A percentile compares a stretch with the other conserved stretches of the same genome.
Conservation (phyloP, 306 rosid genomes). For the Inga laurina region DNA sequence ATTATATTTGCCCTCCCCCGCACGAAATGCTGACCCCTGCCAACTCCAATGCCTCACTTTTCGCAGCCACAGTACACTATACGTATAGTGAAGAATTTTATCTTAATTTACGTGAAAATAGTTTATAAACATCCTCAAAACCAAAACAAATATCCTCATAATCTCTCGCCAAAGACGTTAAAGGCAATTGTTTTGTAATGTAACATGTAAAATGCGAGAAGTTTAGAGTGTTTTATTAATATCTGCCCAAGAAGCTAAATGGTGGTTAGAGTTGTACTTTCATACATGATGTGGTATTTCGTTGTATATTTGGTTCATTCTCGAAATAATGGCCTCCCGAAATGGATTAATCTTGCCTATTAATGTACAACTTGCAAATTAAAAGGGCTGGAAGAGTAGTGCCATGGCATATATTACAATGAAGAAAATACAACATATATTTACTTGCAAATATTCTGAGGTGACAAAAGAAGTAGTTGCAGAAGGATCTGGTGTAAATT, state of each 20-base stretch:
- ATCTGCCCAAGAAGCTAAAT: too few relatives aligned
- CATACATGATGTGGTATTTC: too few relatives aligned
- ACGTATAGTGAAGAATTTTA: too few relatives aligned
- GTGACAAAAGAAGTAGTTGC: not conserved
- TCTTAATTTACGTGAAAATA: too few relatives aligned
- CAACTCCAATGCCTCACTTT: not conserved
- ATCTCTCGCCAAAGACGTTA: too few relatives aligned
- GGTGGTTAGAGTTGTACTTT: too few relatives aligned
- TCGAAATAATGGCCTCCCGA: not conserved
- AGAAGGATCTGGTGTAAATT: not conserved
- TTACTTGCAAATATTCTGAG: not conserved
- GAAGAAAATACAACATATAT: not conserved
- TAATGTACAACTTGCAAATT: not conserved
- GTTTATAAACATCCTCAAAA: too few relatives aligned
- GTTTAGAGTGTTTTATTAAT: too few relatives aligned
- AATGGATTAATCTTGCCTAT: not conserved
- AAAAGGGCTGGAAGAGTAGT: not conserved
- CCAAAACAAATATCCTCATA: too few relatives aligned
- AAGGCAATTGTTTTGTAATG: too few relatives aligned
- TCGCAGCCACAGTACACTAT: not conserved
- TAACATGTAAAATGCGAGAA: too few relatives aligned
- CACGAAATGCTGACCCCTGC: not conserved
- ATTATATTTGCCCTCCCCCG: not conserved
- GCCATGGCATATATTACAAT: not conserved
- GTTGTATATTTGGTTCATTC: too few relatives aligned